phyloP scores from a whole-genome alignment of 352 stramenopile genomes.

The Phytopythium helicoides region DNA sequence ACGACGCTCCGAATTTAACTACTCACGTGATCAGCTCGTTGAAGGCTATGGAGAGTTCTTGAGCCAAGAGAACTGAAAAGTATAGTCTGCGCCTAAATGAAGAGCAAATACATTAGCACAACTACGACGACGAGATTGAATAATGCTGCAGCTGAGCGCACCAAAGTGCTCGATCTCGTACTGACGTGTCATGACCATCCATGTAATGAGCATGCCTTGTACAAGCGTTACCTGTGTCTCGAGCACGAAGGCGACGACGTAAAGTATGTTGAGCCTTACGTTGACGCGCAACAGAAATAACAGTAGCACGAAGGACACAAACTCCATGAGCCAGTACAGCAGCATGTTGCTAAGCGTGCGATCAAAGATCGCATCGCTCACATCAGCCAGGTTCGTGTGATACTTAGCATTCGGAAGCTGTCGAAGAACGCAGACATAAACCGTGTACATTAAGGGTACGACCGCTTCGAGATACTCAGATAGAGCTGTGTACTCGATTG shows the following conservation, averaged over 20 bases:
- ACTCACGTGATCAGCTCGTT: too few species aligned
- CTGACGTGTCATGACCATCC: constrained; percentile 21
- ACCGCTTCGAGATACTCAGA: constrained; percentile 38
- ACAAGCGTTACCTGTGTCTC: constrained; percentile 25
- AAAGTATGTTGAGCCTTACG: constrained; percentile 16
- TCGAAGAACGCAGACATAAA: constrained; percentile 23
- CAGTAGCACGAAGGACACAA: constrained; percentile 20
- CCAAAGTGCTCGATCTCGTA: constrained; percentile 26
- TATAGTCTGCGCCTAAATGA: too few species aligned
- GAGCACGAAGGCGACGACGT: constrained; percentile 37
- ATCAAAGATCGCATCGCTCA: constrained; percentile 7
- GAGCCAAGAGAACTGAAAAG: too few species aligned
- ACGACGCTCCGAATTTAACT: too few species aligned
- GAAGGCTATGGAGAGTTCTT: too few species aligned
- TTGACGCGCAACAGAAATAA: constrained; percentile 9
- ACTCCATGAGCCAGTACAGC: constrained; percentile 24
- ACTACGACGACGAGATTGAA: too few species aligned
- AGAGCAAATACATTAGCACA: neutral
- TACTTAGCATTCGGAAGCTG: constrained; percentile 24
- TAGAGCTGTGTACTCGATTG: constrained; percentile 34
- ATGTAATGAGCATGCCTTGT: constrained; percentile 29
- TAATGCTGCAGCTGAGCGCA: constrained; percentile 12
- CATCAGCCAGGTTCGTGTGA: constrained; percentile 22
- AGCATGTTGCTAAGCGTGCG: constrained; percentile 16
- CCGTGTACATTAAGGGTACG: constrained; percentile 32